Evolutionary conservation across 208 protist genomes (phyloP), one percentile per base, ranked within the genome.

Genomic region (Acanthamoeba triangularis): DNA sequence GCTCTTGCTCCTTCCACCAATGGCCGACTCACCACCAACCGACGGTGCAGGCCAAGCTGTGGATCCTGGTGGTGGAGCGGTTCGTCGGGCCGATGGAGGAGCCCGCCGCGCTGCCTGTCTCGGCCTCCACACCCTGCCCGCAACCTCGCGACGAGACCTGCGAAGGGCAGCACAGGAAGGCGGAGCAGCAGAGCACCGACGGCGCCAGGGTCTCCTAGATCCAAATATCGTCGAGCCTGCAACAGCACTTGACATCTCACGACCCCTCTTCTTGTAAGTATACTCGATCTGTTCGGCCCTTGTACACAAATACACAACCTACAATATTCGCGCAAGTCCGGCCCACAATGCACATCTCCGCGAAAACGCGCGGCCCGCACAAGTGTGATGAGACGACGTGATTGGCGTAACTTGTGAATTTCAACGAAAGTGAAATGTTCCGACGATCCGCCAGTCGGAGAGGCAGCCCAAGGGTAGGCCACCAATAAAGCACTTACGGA

Each of bases 41-140:
- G 56, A 10, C 67, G 25, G 5, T n/a, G 13, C 63, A 80, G 72
- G 72, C 72, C 35, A 80, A 49, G 41, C 52, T 33, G 72, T 80
- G 72, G 72, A 80, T 80, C 37, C 41, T 80, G 14, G 72, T 80
- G 72, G 72, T 80, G 72, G 72, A 80, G 37, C 33, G n/a, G 72
- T 49, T 80, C 20, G 20, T 80, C 35, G 18, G n/a, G 0, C 18
- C 37, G 3, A 18, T 4, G 23, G 72, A 54, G 7, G 49, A 80
- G 72, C n/a, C 72, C 8, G 4, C 72, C 28, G 14, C 23, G 35
- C 8, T n/a, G 18, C 0, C 30, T 54, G 49, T 54, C 35, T 25
- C 72, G 0, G 30, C 56, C 13, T n/a, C 56, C n/a, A n/a, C n/a
- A n/a, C n/a, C n/a, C 18, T 63, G 56, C 14, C 20, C 56, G 56